Base-by-base conservation (phyloP, 306 rosid genomes). In the Prunus mongolica region DNA sequence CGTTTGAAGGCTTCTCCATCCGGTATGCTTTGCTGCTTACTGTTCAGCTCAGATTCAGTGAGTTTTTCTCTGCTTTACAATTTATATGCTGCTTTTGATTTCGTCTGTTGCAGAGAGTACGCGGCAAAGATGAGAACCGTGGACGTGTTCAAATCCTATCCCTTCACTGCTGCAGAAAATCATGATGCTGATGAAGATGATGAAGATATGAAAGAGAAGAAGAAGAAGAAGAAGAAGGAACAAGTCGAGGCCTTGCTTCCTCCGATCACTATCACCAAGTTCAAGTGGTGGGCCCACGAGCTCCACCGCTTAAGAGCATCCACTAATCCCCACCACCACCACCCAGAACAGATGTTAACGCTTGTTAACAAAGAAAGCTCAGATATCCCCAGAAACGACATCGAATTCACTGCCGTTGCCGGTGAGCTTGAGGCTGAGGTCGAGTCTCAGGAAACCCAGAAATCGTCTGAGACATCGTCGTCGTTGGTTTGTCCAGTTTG, bases 1-100 rank as follows among this genome's bases (percentile, higher is more conserved):
- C 87, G 47, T 77, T 69, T 75, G 79, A 88, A 71, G 88, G 97
- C 80, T 95, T 95, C 90, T 92, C 93, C 76, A 95, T 95, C 83
- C 86, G 99, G 99, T 90, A 67, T 72, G 74, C 65, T 50, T 6
- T 14, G 44, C 67, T 63, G 44, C 46, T 67, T 16, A 3, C 15
- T 74, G 52, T 20, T n/a, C 5, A 3, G 0, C 10, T 32, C 18
- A 18, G 24, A 27, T 12, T 51, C 5, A 5, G 19, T 24, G 44
- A 18, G 57, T 3, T 14, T 10, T 13, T 15, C 27, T 12, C 28
- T 2, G 27, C 38, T 60, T 60, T 20, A 24, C 20, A 10, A 8
- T 8, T 34, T 20, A 0, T 27, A 30, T 12, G 13, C 34, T 38
- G 38, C 47, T 65, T 50, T 38, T 38, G 11, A 28, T 22, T 24